Base-by-base conservation (phyloP, 1,284 basidiomycete species). In the Wolfiporia cocos region DNA sequence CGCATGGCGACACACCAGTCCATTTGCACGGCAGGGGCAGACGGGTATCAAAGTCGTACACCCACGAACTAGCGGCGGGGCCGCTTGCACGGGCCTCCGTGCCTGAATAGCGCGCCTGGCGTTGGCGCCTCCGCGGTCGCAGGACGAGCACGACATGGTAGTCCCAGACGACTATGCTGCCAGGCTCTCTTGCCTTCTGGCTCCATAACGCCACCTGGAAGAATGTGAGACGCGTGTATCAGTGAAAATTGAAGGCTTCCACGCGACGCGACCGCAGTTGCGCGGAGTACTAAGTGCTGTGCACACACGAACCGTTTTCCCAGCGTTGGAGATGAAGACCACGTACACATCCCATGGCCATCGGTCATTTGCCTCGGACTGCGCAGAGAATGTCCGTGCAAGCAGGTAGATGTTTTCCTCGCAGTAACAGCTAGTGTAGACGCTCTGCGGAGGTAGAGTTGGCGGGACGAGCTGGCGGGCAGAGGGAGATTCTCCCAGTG, bases 361-460 rank as follows among this genome's bases (percentile, higher is more conserved):
- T 10, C 50, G 48, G 10, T 47, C 50, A 24, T 66, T 51, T 3
- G 50, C 49, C 19, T 24, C 36, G 0, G 43, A 41, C 7, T 26
- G 40, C 20, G 52, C 48, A 7, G 62, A 46, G 49, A 85, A 76
- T 1, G 52, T 53, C 35, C 71, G 57, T 7, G 69, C 69, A 2
- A 87, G 68, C 28, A 78, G 59, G 49, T 82, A 86, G 22, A 85
- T 63, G 57, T 87, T 87, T 59, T 87, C 86, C 65, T 87, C 84
- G 61, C 83, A 86, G 47, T 69, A 74, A 35, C 61, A 62, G 5
- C 62, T 58, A n/a, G 65, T 67, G 54, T 68, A 67, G n/a, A 54
- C 34, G 43, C 49, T 43, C 40, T 53, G 50, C 3, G 45, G 26
- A 15, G 65, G 65, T 4, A 66, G 41, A 26, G 38, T 54, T 48